These are phyloP conservation scores for Verticillium klebahnii DNA, from an alignment of 2,329 filamentous ascomycete species.

Conservation along the genomic window DNA sequence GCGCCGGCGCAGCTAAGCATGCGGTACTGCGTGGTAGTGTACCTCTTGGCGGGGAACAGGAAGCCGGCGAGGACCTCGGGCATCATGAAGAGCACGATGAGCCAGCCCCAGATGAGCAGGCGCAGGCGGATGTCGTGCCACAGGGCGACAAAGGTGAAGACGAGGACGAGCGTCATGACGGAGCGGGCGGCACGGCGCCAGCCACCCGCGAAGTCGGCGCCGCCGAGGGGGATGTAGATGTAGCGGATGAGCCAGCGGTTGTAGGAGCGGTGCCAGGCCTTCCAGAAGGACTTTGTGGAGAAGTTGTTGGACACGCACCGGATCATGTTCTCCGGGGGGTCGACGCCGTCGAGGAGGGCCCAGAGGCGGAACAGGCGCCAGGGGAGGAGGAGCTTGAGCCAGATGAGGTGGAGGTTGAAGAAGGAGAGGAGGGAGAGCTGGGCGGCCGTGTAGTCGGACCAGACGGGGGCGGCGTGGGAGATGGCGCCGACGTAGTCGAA, in stretches of 20 bases:
- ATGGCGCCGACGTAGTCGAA: constrained; percentile 94
- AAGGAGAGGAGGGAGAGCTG: constrained; percentile 88
- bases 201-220: constrained; percentile 45
- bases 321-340: constrained; percentile 97
- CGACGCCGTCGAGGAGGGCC: constrained; percentile 83
- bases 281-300: constrained; percentile 88
- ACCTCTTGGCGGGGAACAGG: constrained; percentile 69
- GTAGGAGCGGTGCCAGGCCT: constrained; percentile 90
- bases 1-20: constrained; percentile 76
- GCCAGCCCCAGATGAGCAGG: constrained; percentile 93
- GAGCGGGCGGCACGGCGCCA: constrained; percentile 48
- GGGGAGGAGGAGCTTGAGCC: constrained; percentile 92
- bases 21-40: constrained; percentile 69
- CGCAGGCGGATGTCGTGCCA: constrained; percentile 97
- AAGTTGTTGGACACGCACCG: constrained; percentile 96
- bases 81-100: constrained; percentile 88
- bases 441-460: constrained; percentile 78
- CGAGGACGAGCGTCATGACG: constrained; percentile 70
- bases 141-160: constrained; percentile 95
- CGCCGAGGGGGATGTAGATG: constrained; percentile 87
- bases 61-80: constrained; percentile 73
- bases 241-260: constrained; percentile 95
- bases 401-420: constrained; percentile 96
- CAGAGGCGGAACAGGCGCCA: constrained; percentile 99
- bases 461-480: constrained; percentile 72